These are phyloP conservation scores for Eugenia klotzschiana DNA, from an alignment of 441 rosid genomes.

Conservation along the genomic window DNA sequence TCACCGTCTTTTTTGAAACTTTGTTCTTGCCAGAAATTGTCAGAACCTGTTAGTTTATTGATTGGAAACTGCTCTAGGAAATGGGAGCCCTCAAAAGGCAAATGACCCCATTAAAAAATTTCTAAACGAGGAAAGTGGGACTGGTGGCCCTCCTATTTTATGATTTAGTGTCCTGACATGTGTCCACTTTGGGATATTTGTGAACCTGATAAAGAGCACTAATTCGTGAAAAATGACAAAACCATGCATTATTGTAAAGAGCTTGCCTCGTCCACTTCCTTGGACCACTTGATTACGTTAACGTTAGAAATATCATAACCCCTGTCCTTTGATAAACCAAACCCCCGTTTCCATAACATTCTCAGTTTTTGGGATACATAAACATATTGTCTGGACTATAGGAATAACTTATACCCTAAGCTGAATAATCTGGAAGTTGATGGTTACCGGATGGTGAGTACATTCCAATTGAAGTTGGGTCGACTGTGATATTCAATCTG, in stretches of 20 bases:
- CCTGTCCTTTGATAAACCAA: not conserved
- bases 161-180: not conserved
- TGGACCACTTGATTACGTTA: not conserved
- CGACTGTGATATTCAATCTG: not conserved
- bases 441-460: not conserved
- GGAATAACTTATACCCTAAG: not conserved
- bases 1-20: not conserved
- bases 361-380: not conserved
- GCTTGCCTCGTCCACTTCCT: not conserved
- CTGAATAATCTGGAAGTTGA: not conserved
- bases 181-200: not conserved
- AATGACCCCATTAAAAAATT: not conserved
- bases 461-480: not conserved
- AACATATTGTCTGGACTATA: not conserved
- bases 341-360: not conserved
- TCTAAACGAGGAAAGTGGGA: slow-evolving; percentile 15
- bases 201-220: not conserved
- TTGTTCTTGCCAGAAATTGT: not conserved
- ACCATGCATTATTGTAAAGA: not conserved
- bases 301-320: not conserved
- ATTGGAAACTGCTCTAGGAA: not conserved
- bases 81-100: slow-evolving; percentile 3
- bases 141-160: not conserved
- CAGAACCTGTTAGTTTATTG: not conserved
- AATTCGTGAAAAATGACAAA: not conserved